Base-by-base conservation (phyloP, 78 protist species). In the Protostelium mycophagum region DNA sequence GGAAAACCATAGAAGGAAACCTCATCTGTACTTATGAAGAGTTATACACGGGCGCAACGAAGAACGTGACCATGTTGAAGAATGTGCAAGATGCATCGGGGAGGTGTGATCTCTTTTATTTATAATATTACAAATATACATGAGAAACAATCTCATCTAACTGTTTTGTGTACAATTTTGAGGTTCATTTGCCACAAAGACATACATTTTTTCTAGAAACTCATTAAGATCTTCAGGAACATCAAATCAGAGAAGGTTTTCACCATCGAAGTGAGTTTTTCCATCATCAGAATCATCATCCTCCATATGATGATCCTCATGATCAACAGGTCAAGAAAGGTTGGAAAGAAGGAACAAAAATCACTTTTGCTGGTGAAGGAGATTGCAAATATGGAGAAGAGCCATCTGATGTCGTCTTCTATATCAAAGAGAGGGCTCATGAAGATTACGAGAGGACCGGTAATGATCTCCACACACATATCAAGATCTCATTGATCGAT, bases 331-430 rank as follows among this genome's bases (percentile, higher is more conserved):
- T 94, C 39, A 88, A 89, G 88, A 87, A 88, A 0, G 96, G 96
- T 0, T 90, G 90, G 94, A 91, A 91, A 89, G 87, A 28, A 9
- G 96, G 96, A 0, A 89, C 93, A 0, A 94, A 88, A 86, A 28
- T 94, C 38, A 87, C 92, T 0, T 94, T 86, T 36, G 38, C 85
- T 9, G 85, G 87, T 0, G 92, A 91, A 38, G 96, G 96, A 10
- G 88, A 91, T 38, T 86, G 84, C 35, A 34, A 0, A 28, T 87
- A 88, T 25, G 90, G 90, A 83, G 63, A 84, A 5, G 87, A 87
- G 37, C 88, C 94, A 23, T 89, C 91, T 28, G 96, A 94, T 83
- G 36, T 94, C 28, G 92, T 94, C 34, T 88, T 94, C 83, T 87
- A 89, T n/a, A 16, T 94, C 63, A 25, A 37, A 16, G 93, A 94